phyloP scores from a whole-genome alignment of 2,329 filamentous ascomycete species.

The Escovopsis sp. region DNA sequence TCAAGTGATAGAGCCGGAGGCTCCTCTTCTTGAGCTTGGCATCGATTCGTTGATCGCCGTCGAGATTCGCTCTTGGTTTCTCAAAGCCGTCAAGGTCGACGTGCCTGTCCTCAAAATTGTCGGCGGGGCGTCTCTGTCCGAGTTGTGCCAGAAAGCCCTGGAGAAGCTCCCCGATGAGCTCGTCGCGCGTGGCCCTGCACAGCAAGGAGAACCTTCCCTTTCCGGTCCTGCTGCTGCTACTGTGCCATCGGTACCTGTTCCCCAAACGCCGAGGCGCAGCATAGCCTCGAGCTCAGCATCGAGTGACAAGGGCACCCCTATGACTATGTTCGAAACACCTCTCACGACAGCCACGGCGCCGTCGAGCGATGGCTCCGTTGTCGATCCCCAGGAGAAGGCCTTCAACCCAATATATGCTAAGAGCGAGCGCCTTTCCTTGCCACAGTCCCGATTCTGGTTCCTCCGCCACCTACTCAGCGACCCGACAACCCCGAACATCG shows the following conservation, averaged over 20 bases:
- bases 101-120: conserved; percentile 28
- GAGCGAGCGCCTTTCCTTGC: not conserved
- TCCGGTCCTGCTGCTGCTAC: too few species aligned
- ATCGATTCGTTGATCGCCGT: conserved; percentile 19
- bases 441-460: conserved; percentile 1
- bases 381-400: too few species aligned
- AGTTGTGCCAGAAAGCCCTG: conserved; percentile 4
- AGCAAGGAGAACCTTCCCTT: not conserved
- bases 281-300: not conserved
- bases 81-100: conserved; percentile 25
- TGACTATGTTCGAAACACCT: too few species aligned
- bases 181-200: not conserved
- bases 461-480: not conserved
- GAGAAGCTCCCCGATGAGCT: conserved; percentile 1
- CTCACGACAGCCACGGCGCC: too few species aligned
- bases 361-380: too few species aligned
- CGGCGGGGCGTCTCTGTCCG: conserved; percentile 6
- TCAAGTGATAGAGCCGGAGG: not conserved
- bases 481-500: not conserved
- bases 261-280: not conserved
- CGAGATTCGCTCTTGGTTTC: conserved; percentile 32
- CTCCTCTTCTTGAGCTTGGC: not conserved
- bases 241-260: too few species aligned
- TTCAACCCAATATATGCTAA: too few species aligned
- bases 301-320: too few species aligned